phyloP scores from a whole-genome alignment of 2,329 filamentous ascomycete species.

The Zalaria sp. region DNA sequence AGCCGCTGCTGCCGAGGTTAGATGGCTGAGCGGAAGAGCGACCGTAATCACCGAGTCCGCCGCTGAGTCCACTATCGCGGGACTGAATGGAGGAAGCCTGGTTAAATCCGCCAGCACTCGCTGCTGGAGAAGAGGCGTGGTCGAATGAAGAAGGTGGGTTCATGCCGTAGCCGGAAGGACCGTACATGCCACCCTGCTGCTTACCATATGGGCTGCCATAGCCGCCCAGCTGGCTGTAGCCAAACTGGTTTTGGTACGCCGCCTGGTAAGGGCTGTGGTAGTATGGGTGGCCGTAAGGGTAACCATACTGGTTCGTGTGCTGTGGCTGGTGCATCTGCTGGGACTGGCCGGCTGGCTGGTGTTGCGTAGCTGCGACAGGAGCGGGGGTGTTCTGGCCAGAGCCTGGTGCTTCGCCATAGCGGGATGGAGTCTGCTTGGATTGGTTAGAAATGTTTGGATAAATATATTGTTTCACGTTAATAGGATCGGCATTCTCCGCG shows the following conservation, averaged over 20 bases:
- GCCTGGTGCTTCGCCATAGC: slow-evolving; percentile 63
- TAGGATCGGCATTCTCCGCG: too few species aligned
- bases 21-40: slow-evolving; percentile 38
- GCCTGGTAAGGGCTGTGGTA: slow-evolving; percentile 49
- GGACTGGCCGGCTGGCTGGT: slow-evolving; percentile 28
- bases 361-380: slow-evolving; percentile 47
- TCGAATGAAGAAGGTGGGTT: slow-evolving; percentile 44
- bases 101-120: slow-evolving; percentile 40
- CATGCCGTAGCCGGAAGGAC: slow-evolving; percentile 45
- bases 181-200: slow-evolving; percentile 48
- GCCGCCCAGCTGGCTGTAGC: slow-evolving; percentile 26
- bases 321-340: slow-evolving; percentile 34
- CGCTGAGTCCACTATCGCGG: slow-evolving; percentile 29
- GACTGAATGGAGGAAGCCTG: slow-evolving; percentile 27
- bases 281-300: slow-evolving; percentile 46
- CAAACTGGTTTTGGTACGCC: slow-evolving; percentile 50
- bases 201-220: slow-evolving; percentile 37
- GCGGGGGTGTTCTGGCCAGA: slow-evolving; percentile 88
- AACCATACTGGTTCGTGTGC: slow-evolving; percentile 38
- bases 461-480: not conserved
- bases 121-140: slow-evolving; percentile 48
- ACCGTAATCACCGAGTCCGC: slow-evolving; percentile 44
- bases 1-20: slow-evolving; percentile 37
- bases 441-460: slow-evolving; percentile 14
- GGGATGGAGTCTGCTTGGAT: slow-evolving; percentile 55